These are phyloP conservation scores for Picocystis sp. DNA, from an alignment of 163 green algal species.

Conservation along the genomic window DNA sequence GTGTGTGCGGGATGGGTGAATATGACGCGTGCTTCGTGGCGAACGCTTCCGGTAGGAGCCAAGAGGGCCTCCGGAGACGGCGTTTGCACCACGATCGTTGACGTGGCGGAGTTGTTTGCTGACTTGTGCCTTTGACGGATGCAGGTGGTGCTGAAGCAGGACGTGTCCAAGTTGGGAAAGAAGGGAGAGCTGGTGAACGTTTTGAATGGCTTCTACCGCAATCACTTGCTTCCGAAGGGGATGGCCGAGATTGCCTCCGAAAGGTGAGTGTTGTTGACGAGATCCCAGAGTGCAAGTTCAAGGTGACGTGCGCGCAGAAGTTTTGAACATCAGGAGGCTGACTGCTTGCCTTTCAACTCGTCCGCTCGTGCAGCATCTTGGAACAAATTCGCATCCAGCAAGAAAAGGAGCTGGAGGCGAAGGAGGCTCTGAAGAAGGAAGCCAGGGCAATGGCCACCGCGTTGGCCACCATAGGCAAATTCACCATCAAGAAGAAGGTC, in stretches of 20 bases:
- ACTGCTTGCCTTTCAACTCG: not conserved
- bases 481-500: conserved; percentile 73
- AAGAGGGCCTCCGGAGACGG: no score
- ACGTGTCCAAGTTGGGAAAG: conserved; percentile 32
- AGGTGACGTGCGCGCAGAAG: not conserved
- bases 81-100: no score
- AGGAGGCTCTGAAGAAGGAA: conserved; percentile 13
- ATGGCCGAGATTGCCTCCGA: conserved; percentile 40
- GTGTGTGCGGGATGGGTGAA: no score
- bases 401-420: conserved; percentile 16
- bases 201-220: conserved; percentile 68
- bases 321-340: not conserved
- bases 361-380: not conserved
- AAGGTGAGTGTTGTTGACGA: conserved; percentile 4
- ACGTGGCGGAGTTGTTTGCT: no score
- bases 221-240: conserved; percentile 61
- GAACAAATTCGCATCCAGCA: conserved; percentile 6
- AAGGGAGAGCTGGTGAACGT: conserved; percentile 64
- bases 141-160: conserved; percentile 32
- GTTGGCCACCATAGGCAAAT: conserved; percentile 77
- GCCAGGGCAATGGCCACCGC: conserved; percentile 56
- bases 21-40: no score
- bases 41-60: no score
- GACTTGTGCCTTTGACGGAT: no score
- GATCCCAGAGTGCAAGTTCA: conserved; percentile 37